These are phyloP conservation scores for Cyberlindnera americana DNA, from an alignment of 805 yeast species.

Conservation along the genomic window DNA sequence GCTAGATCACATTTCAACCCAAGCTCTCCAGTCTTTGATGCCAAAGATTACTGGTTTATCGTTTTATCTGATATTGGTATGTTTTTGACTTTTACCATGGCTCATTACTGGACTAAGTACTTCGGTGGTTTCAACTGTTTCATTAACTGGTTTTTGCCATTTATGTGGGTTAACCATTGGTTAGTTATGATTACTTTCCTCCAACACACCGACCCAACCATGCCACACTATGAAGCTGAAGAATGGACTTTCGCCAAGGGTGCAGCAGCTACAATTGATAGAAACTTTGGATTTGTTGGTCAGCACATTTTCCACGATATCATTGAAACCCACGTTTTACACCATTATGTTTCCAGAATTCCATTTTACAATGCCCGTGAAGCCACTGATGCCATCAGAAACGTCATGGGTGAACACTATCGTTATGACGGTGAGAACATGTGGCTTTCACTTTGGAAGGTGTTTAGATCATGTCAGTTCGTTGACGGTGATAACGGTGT, in stretches of 20 bases:
- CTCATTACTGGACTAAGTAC: conserved; percentile 56
- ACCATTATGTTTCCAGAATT: conserved; percentile 78
- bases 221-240: conserved; percentile 74
- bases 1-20: conserved; percentile 70
- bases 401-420: conserved; percentile 84
- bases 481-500: conserved; percentile 72
- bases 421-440: conserved; percentile 63
- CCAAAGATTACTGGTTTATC: conserved; percentile 67
- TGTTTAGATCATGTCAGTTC: conserved; percentile 63
- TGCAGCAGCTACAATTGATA: conserved; percentile 85
- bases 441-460: conserved; percentile 64
- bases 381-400: conserved; percentile 72
- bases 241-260: conserved; percentile 89
- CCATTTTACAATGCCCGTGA: conserved; percentile 87
- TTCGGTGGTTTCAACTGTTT: conserved; percentile 62
- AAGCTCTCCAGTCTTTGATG: conserved; percentile 67
- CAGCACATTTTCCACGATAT: conserved; percentile 79
- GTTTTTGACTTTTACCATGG: conserved; percentile 43
- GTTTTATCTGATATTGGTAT: conserved; percentile 74
- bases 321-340: conserved; percentile 86
- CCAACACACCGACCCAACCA: conserved; percentile 75
- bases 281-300: conserved; percentile 80
- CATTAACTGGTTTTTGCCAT: conserved; percentile 74
- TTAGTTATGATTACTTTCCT: conserved; percentile 79
- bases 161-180: conserved; percentile 85